Conservation (phyloP, 2,329 filamentous ascomycete genomes). For the Fusarium devonianum region DNA sequence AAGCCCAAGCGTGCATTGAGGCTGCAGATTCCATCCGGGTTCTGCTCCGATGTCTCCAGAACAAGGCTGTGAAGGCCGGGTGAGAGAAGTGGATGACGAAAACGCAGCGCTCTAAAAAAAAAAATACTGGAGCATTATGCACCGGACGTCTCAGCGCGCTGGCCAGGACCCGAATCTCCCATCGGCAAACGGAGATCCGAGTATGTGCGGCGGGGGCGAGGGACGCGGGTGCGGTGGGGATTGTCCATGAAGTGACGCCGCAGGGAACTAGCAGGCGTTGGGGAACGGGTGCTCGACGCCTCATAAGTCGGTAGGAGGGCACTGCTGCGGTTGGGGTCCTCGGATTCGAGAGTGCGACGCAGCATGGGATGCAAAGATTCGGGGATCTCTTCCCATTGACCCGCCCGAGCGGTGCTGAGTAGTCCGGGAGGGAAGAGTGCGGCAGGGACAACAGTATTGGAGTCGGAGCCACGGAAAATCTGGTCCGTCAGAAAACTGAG, state of each 20-base stretch:
- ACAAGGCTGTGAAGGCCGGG: constrained; percentile 15
- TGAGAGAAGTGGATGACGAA: constrained; percentile 7
- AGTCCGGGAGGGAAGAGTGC: constrained; percentile 59
- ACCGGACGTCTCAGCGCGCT: constrained; percentile 32
- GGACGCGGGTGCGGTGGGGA: constrained; percentile 16
- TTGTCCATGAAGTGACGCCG: constrained; percentile 31
- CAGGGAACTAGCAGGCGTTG: constrained; percentile 17
- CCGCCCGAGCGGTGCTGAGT: constrained; percentile 62
- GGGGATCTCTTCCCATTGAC: constrained; percentile 65
- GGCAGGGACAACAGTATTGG: constrained; percentile 40
- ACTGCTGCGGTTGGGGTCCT: constrained; percentile 38
- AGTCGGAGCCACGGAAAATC: constrained; percentile 44
- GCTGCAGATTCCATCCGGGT: constrained; percentile 23
- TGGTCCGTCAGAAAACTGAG: constrained; percentile 56
- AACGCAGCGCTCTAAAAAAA: constrained; percentile 11
- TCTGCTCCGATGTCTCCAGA: constrained; percentile 20
- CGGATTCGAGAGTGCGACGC: constrained; percentile 54
- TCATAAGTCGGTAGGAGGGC: constrained; percentile 26
- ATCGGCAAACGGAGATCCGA: constrained; percentile 52
- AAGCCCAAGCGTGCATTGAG: constrained; percentile 29
- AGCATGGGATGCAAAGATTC: constrained; percentile 62
- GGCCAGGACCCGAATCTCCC: constrained; percentile 41
- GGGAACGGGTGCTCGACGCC: constrained; percentile 14
- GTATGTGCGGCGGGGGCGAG: constrained; percentile 37
- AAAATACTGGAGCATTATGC: constrained; percentile 13